phyloP scores from a whole-genome alignment of 495 filamentous ascomycete species.

The Sporormia fimetaria region DNA sequence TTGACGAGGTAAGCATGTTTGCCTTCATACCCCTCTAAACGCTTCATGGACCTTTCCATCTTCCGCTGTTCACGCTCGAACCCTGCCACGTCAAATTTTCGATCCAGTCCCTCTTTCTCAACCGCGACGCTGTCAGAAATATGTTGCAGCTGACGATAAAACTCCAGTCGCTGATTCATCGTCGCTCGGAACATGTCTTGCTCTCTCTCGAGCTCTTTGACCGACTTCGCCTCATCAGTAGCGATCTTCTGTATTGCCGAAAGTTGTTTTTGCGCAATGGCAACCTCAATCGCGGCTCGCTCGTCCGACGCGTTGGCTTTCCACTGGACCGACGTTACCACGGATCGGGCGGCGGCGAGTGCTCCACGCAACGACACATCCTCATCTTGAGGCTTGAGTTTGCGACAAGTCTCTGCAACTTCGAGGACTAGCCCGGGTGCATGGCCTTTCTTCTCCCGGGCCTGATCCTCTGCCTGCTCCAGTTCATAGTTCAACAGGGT shows the following conservation, averaged over 20 bases:
- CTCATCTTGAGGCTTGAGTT: slow-evolving; percentile 45
- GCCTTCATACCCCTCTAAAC: slow-evolving; percentile 49
- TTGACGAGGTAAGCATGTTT: slow-evolving; percentile 63
- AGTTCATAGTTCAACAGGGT: slow-evolving; percentile 70
- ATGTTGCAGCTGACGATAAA: slow-evolving; percentile 76
- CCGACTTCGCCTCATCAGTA: slow-evolving; percentile 52
- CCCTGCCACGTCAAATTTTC: slow-evolving; percentile 34
- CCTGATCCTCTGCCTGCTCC: slow-evolving; percentile 38
- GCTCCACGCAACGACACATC: slow-evolving; percentile 57
- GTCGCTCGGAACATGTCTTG: slow-evolving; percentile 61
- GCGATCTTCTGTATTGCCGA: slow-evolving; percentile 49
- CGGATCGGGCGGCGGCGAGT: slow-evolving; percentile 53
- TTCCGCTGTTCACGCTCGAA: slow-evolving; percentile 27
- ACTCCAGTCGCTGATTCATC: slow-evolving; percentile 74
- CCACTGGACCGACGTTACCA: slow-evolving; percentile 51
- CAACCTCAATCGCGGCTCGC: slow-evolving; percentile 54
- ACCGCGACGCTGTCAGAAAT: slow-evolving; percentile 77
- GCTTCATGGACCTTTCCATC: slow-evolving; percentile 42
- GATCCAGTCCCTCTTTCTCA: slow-evolving; percentile 48
- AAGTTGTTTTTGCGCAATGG: slow-evolving; percentile 46
- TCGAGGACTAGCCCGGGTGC: slow-evolving; percentile 57
- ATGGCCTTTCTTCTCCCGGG: slow-evolving; percentile 50
- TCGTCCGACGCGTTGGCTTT: slow-evolving; percentile 47
- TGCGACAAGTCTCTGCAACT: slow-evolving; percentile 45
- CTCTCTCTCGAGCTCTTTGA: slow-evolving; percentile 52